Conservation (phyloP, 768 basidiomycete species). For the Gyrodon lividus region DNA sequence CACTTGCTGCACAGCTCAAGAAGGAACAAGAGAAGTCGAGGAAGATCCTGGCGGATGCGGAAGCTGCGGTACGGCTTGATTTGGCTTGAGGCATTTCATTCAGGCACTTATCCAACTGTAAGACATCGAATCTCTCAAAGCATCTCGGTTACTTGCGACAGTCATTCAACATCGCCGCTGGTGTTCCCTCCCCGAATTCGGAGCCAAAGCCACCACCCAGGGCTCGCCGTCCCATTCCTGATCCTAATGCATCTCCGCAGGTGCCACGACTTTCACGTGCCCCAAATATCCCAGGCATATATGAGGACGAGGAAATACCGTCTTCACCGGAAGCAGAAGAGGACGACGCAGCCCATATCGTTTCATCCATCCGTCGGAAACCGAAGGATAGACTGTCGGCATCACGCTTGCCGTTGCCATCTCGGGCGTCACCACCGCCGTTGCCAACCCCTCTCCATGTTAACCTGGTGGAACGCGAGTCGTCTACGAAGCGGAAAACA, state of each 20-base stretch:
- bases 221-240: slow-evolving; percentile 46
- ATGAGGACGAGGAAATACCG: slow-evolving; percentile 63
- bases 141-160: slow-evolving; percentile 66
- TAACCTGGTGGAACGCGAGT: slow-evolving; percentile 35
- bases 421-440: slow-evolving; percentile 43
- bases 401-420: slow-evolving; percentile 48
- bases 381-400: slow-evolving; percentile 48
- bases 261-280: slow-evolving; percentile 59
- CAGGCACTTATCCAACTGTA: slow-evolving; percentile 6
- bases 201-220: slow-evolving; percentile 47
- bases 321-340: slow-evolving; percentile 42
- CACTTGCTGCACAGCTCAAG: slow-evolving; percentile 72
- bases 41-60: slow-evolving; percentile 69
- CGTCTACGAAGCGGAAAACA: slow-evolving; percentile 26
- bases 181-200: slow-evolving; percentile 35
- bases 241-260: slow-evolving; percentile 46
- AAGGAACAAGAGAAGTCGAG: slow-evolving; percentile 76
- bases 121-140: slow-evolving; percentile 63
- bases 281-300: slow-evolving; percentile 65
- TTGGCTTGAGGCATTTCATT: slow-evolving; percentile 12
- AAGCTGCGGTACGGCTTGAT: slow-evolving; percentile 59
- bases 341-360: slow-evolving; percentile 38
- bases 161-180: slow-evolving; percentile 47
- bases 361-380: slow-evolving; percentile 41
- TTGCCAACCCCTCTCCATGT: slow-evolving; percentile 32